Evolutionary conservation across 139 green algal genomes (phyloP).

Genomic region (Ostreobium quekettii): DNA sequence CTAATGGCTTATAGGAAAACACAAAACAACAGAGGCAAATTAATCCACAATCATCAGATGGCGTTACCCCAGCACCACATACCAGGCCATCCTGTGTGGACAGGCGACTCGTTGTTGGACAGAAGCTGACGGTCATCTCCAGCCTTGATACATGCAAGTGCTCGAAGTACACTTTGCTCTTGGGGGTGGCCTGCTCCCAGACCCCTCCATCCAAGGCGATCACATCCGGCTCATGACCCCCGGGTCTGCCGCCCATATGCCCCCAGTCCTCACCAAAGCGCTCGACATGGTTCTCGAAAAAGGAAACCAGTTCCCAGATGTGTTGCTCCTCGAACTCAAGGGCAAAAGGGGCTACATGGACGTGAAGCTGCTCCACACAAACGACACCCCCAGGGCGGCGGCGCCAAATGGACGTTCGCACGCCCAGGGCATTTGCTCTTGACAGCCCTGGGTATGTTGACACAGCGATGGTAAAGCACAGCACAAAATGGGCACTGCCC

Average conservation of each 20-base stretch:
- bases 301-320: not conserved
- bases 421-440: not conserved
- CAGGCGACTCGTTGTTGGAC: not conserved
- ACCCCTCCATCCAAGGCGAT: not conserved
- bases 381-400: conserved; percentile 1
- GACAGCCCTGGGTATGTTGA: too few relatives aligned
- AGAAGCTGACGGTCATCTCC: conserved; percentile 9
- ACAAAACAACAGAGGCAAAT: too few relatives aligned
- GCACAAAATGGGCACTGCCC: too few relatives aligned
- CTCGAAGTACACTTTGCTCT: conserved; percentile 9
- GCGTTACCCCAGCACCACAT: too few relatives aligned
- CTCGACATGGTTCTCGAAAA: not conserved
- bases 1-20: too few relatives aligned
- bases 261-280: too few relatives aligned
- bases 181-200: not conserved
- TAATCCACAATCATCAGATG: too few relatives aligned
- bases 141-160: not conserved
- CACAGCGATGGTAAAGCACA: too few relatives aligned
- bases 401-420: not conserved
- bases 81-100: not conserved
- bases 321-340: conserved; percentile 8
- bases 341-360: not conserved
- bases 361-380: not conserved
- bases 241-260: not conserved
- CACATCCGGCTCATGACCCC: not conserved